Evolutionary conservation across 2,329 filamentous ascomycete genomes (phyloP).

Genomic region (Pseudogymnoascus sp.): DNA sequence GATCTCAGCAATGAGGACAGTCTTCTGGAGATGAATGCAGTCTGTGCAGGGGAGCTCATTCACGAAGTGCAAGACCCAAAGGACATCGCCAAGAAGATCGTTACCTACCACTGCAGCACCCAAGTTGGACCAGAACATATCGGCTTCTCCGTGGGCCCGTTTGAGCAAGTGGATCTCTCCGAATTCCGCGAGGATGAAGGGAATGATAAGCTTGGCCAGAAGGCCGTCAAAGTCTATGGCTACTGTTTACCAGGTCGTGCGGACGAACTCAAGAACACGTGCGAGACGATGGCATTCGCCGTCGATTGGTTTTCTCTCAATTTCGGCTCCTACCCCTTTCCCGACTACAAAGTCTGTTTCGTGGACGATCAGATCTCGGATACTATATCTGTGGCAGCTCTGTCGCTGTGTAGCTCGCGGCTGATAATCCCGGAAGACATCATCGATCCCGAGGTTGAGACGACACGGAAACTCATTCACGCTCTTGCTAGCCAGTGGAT

Average conservation of each 20-base stretch:
- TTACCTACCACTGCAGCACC: slow-evolving; percentile 72
- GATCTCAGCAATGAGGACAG: slow-evolving; percentile 69
- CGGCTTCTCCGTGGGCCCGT: slow-evolving; percentile 89
- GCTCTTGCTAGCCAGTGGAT: slow-evolving; percentile 89
- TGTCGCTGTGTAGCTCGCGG: slow-evolving; percentile 81
- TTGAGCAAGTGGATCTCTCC: slow-evolving; percentile 85
- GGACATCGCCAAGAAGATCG: slow-evolving; percentile 77
- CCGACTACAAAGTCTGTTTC: slow-evolving; percentile 88
- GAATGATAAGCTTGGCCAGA: slow-evolving; percentile 82
- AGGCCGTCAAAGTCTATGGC: slow-evolving; percentile 80
- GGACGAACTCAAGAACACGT: slow-evolving; percentile 80
- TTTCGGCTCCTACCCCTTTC: slow-evolving; percentile 86
- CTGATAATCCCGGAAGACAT: slow-evolving; percentile 80
- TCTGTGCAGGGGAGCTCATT: slow-evolving; percentile 83
- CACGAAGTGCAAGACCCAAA: slow-evolving; percentile 73
- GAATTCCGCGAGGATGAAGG: slow-evolving; percentile 86
- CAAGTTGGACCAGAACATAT: slow-evolving; percentile 81
- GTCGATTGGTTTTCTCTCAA: slow-evolving; percentile 87
- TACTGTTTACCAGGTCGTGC: slow-evolving; percentile 82
- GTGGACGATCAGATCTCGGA: slow-evolving; percentile 81
- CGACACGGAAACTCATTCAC: slow-evolving; percentile 73
- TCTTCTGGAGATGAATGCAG: slow-evolving; percentile 77
- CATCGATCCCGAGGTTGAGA: slow-evolving; percentile 76
- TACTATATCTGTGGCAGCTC: slow-evolving; percentile 68
- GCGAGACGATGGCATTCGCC: slow-evolving; percentile 74